These are phyloP conservation scores for Scheffersomyces ergatensis DNA, from an alignment of 805 yeast species.

Conservation along the genomic window DNA sequence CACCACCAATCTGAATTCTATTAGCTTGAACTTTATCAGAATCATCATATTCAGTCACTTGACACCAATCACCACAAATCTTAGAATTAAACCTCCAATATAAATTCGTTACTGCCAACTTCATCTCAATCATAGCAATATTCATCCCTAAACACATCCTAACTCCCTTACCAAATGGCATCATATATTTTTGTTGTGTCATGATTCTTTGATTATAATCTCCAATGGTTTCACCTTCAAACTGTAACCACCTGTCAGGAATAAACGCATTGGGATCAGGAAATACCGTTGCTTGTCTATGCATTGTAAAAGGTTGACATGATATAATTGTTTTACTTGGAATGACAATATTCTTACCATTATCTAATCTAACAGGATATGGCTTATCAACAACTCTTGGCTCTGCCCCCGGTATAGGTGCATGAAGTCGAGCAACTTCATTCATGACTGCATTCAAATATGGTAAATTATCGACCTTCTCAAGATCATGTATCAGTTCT, in stretches of 20 bases:
- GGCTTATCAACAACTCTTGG: slow-evolving; percentile 48
- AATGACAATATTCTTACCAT: slow-evolving; percentile 20
- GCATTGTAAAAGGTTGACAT: slow-evolving; percentile 66
- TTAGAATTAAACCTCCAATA: slow-evolving; percentile 46
- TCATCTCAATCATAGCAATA: slow-evolving; percentile 65
- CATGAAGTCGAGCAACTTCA: slow-evolving; percentile 61
- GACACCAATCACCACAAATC: slow-evolving; percentile 46
- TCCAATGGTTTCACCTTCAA: slow-evolving; percentile 26
- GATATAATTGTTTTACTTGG: slow-evolving; percentile 59
- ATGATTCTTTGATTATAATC: slow-evolving; percentile 36
- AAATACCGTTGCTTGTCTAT: slow-evolving; percentile 49
- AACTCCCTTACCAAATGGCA: slow-evolving; percentile 72
- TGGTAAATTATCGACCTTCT: slow-evolving; percentile 52
- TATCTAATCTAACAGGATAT: slow-evolving; percentile 23
- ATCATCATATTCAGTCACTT: slow-evolving; percentile 13
- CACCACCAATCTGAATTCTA: slow-evolving; percentile 16
- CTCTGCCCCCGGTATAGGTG: slow-evolving; percentile 75
- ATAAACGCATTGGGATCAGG: slow-evolving; percentile 49
- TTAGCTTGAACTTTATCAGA: slow-evolving; percentile 8
- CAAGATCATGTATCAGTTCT: slow-evolving; percentile 25
- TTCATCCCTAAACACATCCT: slow-evolving; percentile 76
- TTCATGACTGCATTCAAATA: slow-evolving; percentile 58
- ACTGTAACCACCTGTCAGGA: slow-evolving; percentile 65
- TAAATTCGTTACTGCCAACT: slow-evolving; percentile 51
- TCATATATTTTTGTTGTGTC: slow-evolving; percentile 50